A percentile compares a stretch with the other conserved stretches of the same genome.
Conservation (phyloP, 2,329 filamentous ascomycete genomes). For the Nigrospora oryzae region DNA sequence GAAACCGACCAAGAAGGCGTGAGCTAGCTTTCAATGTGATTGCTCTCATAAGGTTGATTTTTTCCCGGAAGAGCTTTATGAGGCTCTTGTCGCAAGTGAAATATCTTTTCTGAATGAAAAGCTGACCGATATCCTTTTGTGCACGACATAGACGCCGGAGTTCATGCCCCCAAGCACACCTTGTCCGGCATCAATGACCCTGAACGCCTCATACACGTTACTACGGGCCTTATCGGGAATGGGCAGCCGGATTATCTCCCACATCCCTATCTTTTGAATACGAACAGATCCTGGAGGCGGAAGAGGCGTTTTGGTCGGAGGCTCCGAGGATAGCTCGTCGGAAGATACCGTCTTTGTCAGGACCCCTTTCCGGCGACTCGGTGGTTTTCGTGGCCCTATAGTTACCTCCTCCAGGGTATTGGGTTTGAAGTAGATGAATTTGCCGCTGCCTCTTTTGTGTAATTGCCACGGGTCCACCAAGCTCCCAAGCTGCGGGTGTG, state of each 20-base stretch:
- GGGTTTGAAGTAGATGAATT: too few relatives aligned
- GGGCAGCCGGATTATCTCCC: background rate
- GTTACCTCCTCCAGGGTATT: too few relatives aligned
- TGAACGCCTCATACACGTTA: slow-evolving; percentile 3
- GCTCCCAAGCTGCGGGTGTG: too few relatives aligned
- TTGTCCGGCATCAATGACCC: slow-evolving; percentile 2
- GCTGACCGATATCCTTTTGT: background rate
- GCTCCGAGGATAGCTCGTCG: too few relatives aligned
- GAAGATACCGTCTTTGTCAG: too few relatives aligned
- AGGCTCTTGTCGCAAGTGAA: background rate
- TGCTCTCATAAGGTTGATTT: slow-evolving; percentile 3
- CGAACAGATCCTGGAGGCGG: background rate
- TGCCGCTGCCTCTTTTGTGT: too few relatives aligned
- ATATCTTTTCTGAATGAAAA: slow-evolving; percentile 7
- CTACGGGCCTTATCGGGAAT: background rate
- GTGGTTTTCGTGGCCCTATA: too few relatives aligned
- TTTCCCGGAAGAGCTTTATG: slow-evolving; percentile 1
- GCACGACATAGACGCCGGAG: slow-evolving; percentile 4
- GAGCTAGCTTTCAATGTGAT: background rate
- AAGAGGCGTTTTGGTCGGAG: background rate
- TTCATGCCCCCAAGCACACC: slow-evolving; percentile 6
- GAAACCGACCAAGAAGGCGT: background rate
- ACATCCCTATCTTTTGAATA: background rate
- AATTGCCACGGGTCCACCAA: too few relatives aligned
- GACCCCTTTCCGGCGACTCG: too few relatives aligned